Base-by-base conservation (phyloP, 257 asterid species). In the Plantago elongata region DNA sequence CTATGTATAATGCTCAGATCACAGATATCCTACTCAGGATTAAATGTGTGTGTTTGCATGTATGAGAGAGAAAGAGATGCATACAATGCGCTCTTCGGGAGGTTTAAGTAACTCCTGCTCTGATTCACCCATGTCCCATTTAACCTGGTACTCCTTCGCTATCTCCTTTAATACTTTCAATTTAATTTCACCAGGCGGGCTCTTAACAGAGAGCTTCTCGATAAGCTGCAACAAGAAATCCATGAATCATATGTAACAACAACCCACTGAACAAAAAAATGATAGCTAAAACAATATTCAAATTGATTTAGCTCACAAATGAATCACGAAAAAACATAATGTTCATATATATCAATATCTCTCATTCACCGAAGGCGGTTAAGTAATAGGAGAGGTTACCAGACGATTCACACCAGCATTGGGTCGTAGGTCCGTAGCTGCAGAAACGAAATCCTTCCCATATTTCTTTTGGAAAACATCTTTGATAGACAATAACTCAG, bases 361-460 rank as follows among this genome's bases (percentile, higher is more conserved):
- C 40, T 34, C 40, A 34, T 34, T 34, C 40, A 6, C 0, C 8
- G 40, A 34, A 34, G 5, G 7, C 8, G 8, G 4, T 6, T 34
- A 34, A 34, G 8, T 4, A 7, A 34, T 1, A 34, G 40, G 8
- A 30, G 22, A 18, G 37, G 40, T 38, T 77, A 91, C 98, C 95
- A 72, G 70, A 55, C 99, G 94, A 66, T 92, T 92, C 18, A 89
- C 99, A 51, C 94, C 95, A 72, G 97, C 95, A 67, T 86, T 83
- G 43, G 99, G 95, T 64, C 99, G 87, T 64, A 92, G 73, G 73
- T 92, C 99, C 64, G 91, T 83, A 44, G 99, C 97, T 12, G 96
- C 75, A 67, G 97, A 86, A 9, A 89, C 97, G 71, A 92, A 92
- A 80, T 92, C 99, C 76, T 84, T 83, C 11, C 99, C 99, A 14